Evolutionary conservation across 2,329 filamentous ascomycete genomes (phyloP).

Genomic region (Epichloe scottii): DNA sequence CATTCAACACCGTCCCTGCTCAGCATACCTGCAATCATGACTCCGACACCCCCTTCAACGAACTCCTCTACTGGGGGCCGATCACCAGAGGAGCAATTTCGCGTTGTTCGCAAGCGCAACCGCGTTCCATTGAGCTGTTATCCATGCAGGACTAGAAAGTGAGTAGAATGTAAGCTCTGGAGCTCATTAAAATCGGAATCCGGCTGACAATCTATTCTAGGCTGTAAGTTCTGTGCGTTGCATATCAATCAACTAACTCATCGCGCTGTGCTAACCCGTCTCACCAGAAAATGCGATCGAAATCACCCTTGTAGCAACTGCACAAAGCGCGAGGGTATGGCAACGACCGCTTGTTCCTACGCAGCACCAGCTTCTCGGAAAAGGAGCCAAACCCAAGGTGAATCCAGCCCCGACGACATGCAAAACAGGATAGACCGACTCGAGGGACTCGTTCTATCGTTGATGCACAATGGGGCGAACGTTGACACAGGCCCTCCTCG

Average conservation of each 20-base stretch:
- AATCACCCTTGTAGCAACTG: conserved; percentile 89
- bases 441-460: conserved; percentile 77
- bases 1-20: not conserved
- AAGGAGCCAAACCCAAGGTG: conserved; percentile 54
- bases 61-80: conserved; percentile 63
- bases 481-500: conserved; percentile 27
- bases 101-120: conserved; percentile 84
- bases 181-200: too few relatives aligned
- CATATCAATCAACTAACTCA: not conserved
- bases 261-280: not conserved
- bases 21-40: conserved; percentile 34
- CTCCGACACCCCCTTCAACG: conserved; percentile 65
- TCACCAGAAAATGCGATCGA: conserved; percentile 76
- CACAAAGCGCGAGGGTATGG: conserved; percentile 75
- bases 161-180: conserved; percentile 8
- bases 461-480: conserved; percentile 76
- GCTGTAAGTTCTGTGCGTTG: conserved; percentile 18
- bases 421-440: conserved; percentile 94
- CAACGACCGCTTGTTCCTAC: conserved; percentile 74
- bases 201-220: conserved; percentile 17
- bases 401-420: conserved; percentile 78
- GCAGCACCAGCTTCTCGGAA: conserved; percentile 58
- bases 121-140: conserved; percentile 83
- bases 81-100: conserved; percentile 76
- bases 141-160: conserved; percentile 88